A percentile compares a stretch with the other conserved stretches of the same genome.
Evolutionary conservation across 1,284 basidiomycete genomes (phyloP).

Genomic region (Inonotus hispidus): DNA sequence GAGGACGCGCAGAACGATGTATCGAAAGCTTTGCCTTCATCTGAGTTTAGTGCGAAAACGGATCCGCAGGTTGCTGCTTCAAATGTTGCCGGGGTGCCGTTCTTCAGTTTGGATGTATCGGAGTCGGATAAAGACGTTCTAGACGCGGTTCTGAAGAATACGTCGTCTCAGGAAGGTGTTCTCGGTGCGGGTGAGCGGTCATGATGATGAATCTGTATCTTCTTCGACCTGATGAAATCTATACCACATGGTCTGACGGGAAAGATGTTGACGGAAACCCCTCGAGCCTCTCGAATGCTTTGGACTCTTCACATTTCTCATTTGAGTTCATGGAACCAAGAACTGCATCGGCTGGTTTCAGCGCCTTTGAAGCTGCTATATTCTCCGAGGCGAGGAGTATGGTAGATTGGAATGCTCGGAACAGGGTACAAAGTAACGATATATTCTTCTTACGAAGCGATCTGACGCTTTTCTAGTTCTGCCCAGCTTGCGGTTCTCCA

Average conservation of each 20-base stretch:
- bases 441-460: conserved; percentile 5
- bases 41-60: conserved; percentile 46
- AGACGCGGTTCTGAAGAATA: conserved; percentile 39
- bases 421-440: conserved; percentile 49
- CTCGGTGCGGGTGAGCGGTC: conserved; percentile 3
- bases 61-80: conserved; percentile 40
- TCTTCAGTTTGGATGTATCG: conserved; percentile 74
- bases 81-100: conserved; percentile 67
- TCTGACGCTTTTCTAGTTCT: conserved; percentile 52
- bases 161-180: conserved; percentile 27
- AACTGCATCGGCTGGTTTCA: conserved; percentile 48
- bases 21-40: conserved; percentile 50
- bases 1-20: conserved; percentile 30
- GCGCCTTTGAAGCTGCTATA: conserved; percentile 59
- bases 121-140: conserved; percentile 43
- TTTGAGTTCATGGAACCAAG: conserved; percentile 69
- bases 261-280: conserved; percentile 27
- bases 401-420: conserved; percentile 86
- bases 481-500: conserved; percentile 79
- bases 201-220: not conserved
- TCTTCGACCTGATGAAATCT: not conserved
- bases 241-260: too few species aligned
- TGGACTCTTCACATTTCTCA: conserved; percentile 20
- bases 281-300: not conserved
- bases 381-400: conserved; percentile 76